Evolutionary conservation across 306 rosid genomes (phyloP).

Genomic region (Ziziphus jujuba): DNA sequence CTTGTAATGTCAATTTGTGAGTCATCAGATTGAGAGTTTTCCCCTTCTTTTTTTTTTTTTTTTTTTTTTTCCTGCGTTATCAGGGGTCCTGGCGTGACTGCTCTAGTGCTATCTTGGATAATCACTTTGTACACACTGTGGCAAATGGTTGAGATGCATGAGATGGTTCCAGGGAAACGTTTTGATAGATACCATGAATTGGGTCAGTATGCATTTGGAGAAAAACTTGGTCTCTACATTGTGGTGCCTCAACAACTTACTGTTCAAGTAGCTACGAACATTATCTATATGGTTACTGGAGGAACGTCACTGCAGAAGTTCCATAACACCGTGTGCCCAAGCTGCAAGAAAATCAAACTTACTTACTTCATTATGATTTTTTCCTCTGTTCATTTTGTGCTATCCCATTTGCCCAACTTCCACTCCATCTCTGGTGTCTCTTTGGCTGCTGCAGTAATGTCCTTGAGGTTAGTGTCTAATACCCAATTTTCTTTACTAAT

Average conservation of each 20-base stretch:
- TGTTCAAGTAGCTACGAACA: slow-evolving; percentile 44
- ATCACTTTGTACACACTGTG: slow-evolving; percentile 58
- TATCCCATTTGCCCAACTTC: slow-evolving; percentile 60
- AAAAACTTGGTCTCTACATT: slow-evolving; percentile 58
- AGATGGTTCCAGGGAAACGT: slow-evolving; percentile 57
- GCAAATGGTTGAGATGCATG: slow-evolving; percentile 76
- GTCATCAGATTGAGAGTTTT: neutral
- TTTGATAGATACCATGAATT: slow-evolving; percentile 63
- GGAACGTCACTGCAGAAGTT: slow-evolving; percentile 54
- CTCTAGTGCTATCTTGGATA: slow-evolving; percentile 52
- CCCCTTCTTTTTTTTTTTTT: no score
- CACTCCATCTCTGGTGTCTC: slow-evolving; percentile 53
- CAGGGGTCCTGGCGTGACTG: slow-evolving; percentile 88
- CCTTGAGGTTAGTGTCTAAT: slow-evolving; percentile 35
- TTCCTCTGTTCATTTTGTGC: slow-evolving; percentile 57
- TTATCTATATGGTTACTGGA: slow-evolving; percentile 63
- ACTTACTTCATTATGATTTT: slow-evolving; percentile 59
- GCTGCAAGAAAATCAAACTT: slow-evolving; percentile 35
- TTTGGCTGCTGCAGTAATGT: slow-evolving; percentile 50
- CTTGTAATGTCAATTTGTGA: neutral
- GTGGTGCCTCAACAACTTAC: slow-evolving; percentile 63
- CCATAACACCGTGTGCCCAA: slow-evolving; percentile 32
- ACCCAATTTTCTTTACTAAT: no score
- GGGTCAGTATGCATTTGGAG: slow-evolving; percentile 60
- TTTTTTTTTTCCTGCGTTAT: no score